phyloP scores from a whole-genome alignment of 331 rosid species.

The Quercus lobata region DNA sequence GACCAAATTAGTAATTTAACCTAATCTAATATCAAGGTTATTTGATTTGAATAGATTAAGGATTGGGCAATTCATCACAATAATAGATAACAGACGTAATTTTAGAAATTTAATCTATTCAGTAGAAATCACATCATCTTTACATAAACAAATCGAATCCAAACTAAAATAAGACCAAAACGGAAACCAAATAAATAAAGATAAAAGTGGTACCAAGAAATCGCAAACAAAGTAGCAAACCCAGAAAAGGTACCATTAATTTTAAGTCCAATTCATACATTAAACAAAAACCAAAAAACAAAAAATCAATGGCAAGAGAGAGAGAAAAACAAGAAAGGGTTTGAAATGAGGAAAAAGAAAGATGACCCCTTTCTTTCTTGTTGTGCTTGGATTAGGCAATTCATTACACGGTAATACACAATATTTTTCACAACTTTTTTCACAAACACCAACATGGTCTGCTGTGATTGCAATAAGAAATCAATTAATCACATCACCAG shows the following conservation, averaged over 20 bases:
- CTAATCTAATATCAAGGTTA: not conserved
- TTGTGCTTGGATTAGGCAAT: slow-evolving; percentile 34
- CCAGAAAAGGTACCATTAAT: too few species aligned
- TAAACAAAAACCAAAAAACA: not conserved
- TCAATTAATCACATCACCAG: too few species aligned
- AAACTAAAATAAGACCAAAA: not conserved
- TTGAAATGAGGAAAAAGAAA: not conserved
- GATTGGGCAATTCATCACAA: not conserved
- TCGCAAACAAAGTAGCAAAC: too few species aligned
- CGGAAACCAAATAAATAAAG: not conserved
- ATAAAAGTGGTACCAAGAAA: not conserved
- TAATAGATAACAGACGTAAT: not conserved
- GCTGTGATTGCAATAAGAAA: too few species aligned
- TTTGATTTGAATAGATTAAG: not conserved
- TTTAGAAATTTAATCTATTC: too few species aligned
- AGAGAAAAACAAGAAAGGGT: not conserved
- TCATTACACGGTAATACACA: too few species aligned
- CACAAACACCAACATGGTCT: too few species aligned
- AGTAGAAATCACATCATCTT: too few species aligned
- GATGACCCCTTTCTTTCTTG: slow-evolving; percentile 35
- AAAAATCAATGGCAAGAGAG: not conserved
- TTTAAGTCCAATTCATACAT: too few species aligned
- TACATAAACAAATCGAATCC: too few species aligned
- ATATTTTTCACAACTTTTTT: too few species aligned
- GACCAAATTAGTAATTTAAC: too few species aligned